Evolutionary conservation across 2,329 filamentous ascomycete genomes (phyloP), one percentile per base, ranked within the genome.

Genomic region (Apiospora kogelbergensis): DNA sequence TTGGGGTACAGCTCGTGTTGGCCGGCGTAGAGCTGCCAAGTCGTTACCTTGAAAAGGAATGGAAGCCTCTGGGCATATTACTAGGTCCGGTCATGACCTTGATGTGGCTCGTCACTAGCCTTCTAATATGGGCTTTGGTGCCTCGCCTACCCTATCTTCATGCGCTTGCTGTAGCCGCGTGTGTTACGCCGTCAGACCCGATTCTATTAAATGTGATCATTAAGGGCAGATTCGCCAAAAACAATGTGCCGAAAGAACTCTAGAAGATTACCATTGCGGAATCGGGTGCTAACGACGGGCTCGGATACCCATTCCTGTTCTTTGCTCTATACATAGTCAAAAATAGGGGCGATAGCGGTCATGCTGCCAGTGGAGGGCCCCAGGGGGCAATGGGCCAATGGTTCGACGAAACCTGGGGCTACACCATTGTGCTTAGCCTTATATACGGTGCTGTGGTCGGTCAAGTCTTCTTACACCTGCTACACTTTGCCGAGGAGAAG

Each of bases 131-230:
- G 89, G 91, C 80, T 0, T 80, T 97, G 71, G 89, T 95, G 1
- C 93, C 93, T 0, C 82, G 89, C 65, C 83, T 95, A 20, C 84
- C 84, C 40, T 93, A 96, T 72, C 84, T 97, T 1, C 91, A 96
- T 73, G 92, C 95, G 0, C 84, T 97, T 13, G 92, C 90, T 20
- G 84, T 97, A 13, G 94, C 90, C 1, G 92, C 94, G 0, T 97
- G 94, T 76, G 90, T 98, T n/a, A 96, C 95, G 2, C 95, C 94
- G 0, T 97, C 95, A 0, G 95, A 98, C 75, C 95, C 95, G 0
- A 90, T 97, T 1, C 80, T 97, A 45, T 95, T 92, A 20, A 95
- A 96, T 72, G 92, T 92, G 2, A 97, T 97, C 69, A 93, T 97
- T 63, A 97, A 97, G 82, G 94, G 94, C 41, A 95, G 93, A 74